Evolutionary conservation across 805 yeast species (phyloP).

Genomic region (Novakomyces olei): DNA sequence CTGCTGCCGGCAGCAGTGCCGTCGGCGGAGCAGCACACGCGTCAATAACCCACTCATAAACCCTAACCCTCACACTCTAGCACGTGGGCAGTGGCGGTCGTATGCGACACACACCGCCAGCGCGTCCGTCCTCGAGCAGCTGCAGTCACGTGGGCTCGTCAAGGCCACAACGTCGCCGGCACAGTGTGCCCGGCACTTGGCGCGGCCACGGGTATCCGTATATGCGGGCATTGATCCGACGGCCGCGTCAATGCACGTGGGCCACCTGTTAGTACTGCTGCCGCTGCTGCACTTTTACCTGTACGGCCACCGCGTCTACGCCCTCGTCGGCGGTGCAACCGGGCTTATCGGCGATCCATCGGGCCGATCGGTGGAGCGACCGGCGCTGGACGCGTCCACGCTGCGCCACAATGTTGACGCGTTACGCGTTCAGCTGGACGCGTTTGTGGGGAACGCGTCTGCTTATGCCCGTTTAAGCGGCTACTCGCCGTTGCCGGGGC

Average conservation of each 20-base stretch:
- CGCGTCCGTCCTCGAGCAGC: no score
- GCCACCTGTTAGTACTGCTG: constrained; percentile 74
- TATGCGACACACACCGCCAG: no score
- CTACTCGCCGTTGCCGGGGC: constrained; percentile 5
- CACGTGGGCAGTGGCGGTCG: no score
- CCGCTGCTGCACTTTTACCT: constrained; percentile 61
- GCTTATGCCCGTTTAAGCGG: constrained; percentile 36
- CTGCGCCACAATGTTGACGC: constrained; percentile 33
- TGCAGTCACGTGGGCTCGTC: no score
- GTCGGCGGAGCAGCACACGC: no score
- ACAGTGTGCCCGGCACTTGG: no score
- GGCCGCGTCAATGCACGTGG: constrained; percentile 71
- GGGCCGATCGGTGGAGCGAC: constrained; percentile 63
- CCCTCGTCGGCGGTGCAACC: constrained; percentile 59
- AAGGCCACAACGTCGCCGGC: no score
- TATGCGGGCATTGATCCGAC: constrained; percentile 97
- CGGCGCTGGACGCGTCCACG: constrained; percentile 28
- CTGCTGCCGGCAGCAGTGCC: no score
- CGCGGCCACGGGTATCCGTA: no score
- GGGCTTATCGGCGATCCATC: constrained; percentile 95
- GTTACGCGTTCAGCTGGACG: constrained; percentile 39
- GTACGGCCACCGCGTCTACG: constrained; percentile 37
- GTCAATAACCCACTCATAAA: no score
- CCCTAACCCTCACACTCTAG: no score
- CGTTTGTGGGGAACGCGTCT: constrained; percentile 39